A percentile compares a stretch with the other conserved stretches of the same genome.
Conservation (phyloP, 768 basidiomycete species). For the Megacollybia marginata region DNA sequence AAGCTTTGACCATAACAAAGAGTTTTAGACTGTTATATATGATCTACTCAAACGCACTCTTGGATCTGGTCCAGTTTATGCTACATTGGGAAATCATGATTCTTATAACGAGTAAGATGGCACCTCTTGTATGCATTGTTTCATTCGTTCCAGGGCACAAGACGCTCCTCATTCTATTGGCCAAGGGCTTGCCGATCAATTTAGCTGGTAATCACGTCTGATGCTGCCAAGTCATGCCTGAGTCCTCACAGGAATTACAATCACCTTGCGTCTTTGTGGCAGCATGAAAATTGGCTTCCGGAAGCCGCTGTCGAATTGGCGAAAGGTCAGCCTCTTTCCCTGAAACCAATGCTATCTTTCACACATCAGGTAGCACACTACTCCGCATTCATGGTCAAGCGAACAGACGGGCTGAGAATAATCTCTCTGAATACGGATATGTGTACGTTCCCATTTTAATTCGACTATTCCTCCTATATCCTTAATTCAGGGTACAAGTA, state of each 20-base stretch:
- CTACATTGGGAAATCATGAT: conserved; percentile 74
- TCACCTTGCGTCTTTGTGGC: conserved; percentile 65
- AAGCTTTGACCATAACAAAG: not conserved
- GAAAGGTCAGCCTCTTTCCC: conserved; percentile 4
- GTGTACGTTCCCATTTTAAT: conserved; percentile 37
- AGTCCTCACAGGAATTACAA: conserved; percentile 57
- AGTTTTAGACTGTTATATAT: conserved; percentile 48
- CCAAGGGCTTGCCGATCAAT: conserved; percentile 48
- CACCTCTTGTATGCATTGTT: not conserved
- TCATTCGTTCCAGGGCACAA: conserved; percentile 33
- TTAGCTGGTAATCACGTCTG: conserved; percentile 45
- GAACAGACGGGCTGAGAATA: conserved; percentile 58
- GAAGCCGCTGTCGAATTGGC: conserved; percentile 48
- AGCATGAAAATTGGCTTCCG: conserved; percentile 64
- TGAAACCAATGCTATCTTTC: too few species aligned
- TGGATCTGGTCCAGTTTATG: conserved; percentile 66
- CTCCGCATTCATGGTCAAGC: conserved; percentile 63
- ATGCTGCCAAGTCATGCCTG: not conserved
- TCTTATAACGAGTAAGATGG: conserved; percentile 52
- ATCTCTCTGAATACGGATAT: conserved; percentile 74
- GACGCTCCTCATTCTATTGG: conserved; percentile 56
- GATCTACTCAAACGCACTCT: conserved; percentile 58
- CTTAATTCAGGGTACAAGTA: conserved; percentile 23
- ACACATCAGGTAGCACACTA: conserved; percentile 43
- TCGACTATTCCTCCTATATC: not conserved